Conservation (phyloP, 768 basidiomycete genomes). For the Auricularia sp. region DNA sequence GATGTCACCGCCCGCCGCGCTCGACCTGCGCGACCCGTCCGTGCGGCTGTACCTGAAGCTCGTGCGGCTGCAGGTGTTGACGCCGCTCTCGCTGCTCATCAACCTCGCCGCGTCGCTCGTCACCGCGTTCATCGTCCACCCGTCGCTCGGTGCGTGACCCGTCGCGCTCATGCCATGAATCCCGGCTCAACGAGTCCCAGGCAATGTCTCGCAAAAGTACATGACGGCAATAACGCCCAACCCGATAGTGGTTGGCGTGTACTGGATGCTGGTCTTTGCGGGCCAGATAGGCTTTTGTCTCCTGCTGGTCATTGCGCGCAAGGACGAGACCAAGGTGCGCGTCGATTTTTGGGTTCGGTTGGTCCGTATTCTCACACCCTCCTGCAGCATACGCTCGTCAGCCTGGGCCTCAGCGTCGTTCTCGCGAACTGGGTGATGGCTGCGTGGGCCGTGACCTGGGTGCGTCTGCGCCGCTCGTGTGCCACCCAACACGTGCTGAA, state of each 20-base stretch:
- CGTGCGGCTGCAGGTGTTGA: conserved; percentile 65
- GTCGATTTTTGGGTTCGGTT: not conserved
- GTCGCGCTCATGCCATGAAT: no score
- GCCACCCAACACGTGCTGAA: conserved; percentile 1
- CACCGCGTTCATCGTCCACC: conserved; percentile 56
- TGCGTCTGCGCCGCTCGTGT: conserved; percentile 19
- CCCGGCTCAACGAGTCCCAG: conserved; percentile 19
- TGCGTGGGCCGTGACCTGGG: conserved; percentile 70
- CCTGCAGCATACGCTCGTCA: conserved; percentile 48
- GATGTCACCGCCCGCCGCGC: not conserved
- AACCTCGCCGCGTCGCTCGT: conserved; percentile 64
- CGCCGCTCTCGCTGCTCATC: conserved; percentile 73
- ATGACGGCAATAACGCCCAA: conserved; percentile 68
- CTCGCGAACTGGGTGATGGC: conserved; percentile 74
- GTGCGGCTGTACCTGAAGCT: not conserved
- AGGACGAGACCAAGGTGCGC: conserved; percentile 68
- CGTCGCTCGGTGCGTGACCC: conserved; percentile 40
- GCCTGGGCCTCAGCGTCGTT: conserved; percentile 70
- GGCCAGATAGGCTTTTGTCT: conserved; percentile 77
- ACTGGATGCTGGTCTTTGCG: conserved; percentile 50
- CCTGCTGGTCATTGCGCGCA: conserved; percentile 58
- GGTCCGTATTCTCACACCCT: not conserved
- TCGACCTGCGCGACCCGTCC: not conserved
- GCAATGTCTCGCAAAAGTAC: conserved; percentile 39
- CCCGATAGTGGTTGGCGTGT: conserved; percentile 43